phyloP scores from a whole-genome alignment of 2,329 filamentous ascomycete species.

The Fusarium vanettenii region DNA sequence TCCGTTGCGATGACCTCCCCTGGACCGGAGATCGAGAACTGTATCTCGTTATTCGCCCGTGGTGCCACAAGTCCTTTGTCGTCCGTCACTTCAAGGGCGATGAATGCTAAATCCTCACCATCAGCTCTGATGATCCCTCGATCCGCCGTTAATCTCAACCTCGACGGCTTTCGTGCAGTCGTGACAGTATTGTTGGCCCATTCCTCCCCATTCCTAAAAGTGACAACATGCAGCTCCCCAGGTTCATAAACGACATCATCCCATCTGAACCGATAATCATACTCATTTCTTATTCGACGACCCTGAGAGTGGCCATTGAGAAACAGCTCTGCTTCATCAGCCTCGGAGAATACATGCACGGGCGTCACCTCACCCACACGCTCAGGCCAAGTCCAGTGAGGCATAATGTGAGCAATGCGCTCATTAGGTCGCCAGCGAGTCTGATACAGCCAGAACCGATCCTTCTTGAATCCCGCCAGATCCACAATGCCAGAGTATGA shows the following conservation, averaged over 20 bases:
- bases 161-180: constrained; percentile 55
- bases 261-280: constrained; percentile 64
- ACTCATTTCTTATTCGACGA: constrained; percentile 47
- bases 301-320: constrained; percentile 62
- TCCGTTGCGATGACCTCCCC: constrained; percentile 17
- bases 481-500: constrained; percentile 69
- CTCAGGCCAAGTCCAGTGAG: constrained; percentile 67
- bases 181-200: constrained; percentile 58
- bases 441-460: constrained; percentile 67
- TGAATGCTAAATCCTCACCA: constrained; percentile 59
- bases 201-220: constrained; percentile 58
- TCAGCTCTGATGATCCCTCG: constrained; percentile 52
- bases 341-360: constrained; percentile 64
- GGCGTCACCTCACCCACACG: constrained; percentile 60
- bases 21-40: constrained; percentile 5
- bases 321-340: constrained; percentile 66
- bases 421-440: constrained; percentile 62
- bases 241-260: constrained; percentile 61
- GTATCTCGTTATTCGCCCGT: constrained; percentile 48
- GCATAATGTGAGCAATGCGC: constrained; percentile 62
- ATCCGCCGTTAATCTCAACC: constrained; percentile 55
- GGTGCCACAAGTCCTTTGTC: constrained; percentile 56
- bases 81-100: constrained; percentile 60
- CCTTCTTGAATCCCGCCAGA: constrained; percentile 67
- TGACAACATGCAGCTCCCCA: constrained; percentile 59